These are phyloP conservation scores for Vigna mungo DNA, from an alignment of 306 rosid species.

Conservation along the genomic window DNA sequence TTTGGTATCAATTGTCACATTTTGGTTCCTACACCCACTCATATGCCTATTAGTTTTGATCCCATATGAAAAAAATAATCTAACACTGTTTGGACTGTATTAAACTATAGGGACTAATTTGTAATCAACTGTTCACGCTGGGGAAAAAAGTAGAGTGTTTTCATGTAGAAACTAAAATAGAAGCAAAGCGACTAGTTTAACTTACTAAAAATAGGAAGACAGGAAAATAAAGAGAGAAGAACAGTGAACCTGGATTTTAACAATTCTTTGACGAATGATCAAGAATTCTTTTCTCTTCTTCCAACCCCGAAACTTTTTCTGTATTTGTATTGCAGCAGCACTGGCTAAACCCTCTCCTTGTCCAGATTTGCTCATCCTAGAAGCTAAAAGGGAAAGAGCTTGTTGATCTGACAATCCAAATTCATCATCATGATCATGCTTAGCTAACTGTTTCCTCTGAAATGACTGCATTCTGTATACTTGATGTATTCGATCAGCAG, in stretches of 20 bases:
- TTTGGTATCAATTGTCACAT: background rate
- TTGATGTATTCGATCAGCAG: slow-evolving; percentile 77
- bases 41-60: background rate
- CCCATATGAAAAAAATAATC: background rate
- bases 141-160: background rate
- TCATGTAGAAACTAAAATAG: background rate
- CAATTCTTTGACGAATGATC: slow-evolving; percentile 79
- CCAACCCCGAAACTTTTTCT: slow-evolving; percentile 96
- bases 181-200: background rate
- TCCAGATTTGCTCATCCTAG: slow-evolving; percentile 60
- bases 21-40: background rate
- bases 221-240: slow-evolving; percentile 30
- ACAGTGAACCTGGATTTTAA: slow-evolving; percentile 78
- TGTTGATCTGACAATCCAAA: slow-evolving; percentile 62
- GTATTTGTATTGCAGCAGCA: slow-evolving; percentile 79
- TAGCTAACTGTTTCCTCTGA: slow-evolving; percentile 65
- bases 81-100: background rate
- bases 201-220: slow-evolving; percentile 1
- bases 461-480: slow-evolving; percentile 82
- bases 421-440: slow-evolving; percentile 54
- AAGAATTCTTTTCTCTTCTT: slow-evolving; percentile 86
- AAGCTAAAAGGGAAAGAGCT: slow-evolving; percentile 62
- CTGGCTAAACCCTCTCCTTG: slow-evolving; percentile 54
- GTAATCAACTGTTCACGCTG: background rate
- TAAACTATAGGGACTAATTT: background rate